Evolutionary conservation across 495 filamentous ascomycete species (phyloP).

Genomic region (Penicillium goetzii): DNA sequence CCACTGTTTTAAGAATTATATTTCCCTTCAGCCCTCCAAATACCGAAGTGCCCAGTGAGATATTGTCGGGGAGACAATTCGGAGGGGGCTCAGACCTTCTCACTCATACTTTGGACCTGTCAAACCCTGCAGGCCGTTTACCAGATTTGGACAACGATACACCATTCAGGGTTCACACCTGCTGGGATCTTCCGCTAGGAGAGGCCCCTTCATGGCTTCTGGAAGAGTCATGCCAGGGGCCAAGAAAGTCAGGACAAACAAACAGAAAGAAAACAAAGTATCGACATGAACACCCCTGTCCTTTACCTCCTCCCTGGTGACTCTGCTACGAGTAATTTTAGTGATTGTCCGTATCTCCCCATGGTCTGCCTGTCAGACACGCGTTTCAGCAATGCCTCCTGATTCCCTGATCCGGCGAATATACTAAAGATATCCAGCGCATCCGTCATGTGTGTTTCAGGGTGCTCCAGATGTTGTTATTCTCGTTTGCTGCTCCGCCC

Average conservation of each 20-base stretch:
- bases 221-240: conserved; percentile 7
- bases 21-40: conserved; percentile 1
- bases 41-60: conserved; percentile 10
- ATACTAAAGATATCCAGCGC: conserved; percentile 21
- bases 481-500: background rate
- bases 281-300: background rate
- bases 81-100: conserved; percentile 18
- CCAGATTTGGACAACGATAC: conserved; percentile 12
- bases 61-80: conserved; percentile 13
- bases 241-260: background rate
- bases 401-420: conserved; percentile 12
- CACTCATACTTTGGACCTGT: conserved; percentile 11
- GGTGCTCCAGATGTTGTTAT: conserved; percentile 7
- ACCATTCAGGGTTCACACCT: background rate
- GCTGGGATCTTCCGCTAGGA: conserved; percentile 14
- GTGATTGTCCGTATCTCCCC: conserved; percentile 10
- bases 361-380: conserved; percentile 16
- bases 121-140: conserved; percentile 14
- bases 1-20: conserved; percentile 3
- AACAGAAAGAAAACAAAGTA: background rate
- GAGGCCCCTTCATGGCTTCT: conserved; percentile 14
- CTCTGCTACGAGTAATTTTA: conserved; percentile 1
- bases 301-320: conserved; percentile 16
- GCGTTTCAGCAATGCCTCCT: conserved; percentile 15
- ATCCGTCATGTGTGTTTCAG: conserved; percentile 9